Base-by-base conservation (phyloP, 148 eudicot species). In the Suaeda aralocaspica region DNA sequence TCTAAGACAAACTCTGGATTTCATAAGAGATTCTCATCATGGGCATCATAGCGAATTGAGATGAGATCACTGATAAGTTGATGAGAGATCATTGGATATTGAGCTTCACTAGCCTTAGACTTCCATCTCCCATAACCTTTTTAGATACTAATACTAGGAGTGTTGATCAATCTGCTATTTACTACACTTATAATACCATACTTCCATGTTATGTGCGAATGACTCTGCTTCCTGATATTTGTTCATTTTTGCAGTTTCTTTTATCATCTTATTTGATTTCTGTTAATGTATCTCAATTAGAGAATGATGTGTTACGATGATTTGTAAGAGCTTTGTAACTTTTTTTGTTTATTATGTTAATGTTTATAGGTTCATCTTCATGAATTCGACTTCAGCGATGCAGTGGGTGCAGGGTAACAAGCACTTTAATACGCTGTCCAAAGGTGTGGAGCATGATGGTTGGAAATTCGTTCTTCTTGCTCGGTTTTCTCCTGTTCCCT, bases 381-480 rank as follows among this genome's bases (percentile, higher is more conserved):
- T 77, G 72, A 80, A 77, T 69, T 89, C 90, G 14, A 86, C 77
- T 25, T 84, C 88, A 8, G 90, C 92, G 33, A 79, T 61, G 79
- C 76, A 70, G 22, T 87, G 92, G 96, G 84, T 75, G 29, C 89
- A 84, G 16, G 72, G 59, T 10, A 92, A 89, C 70, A 85, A 81
- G 77, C 84, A 89, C 55, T 89, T 92, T 52, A 83, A 82, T 62
- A n/a, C 89, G 51, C 87, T 92, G 9, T 74, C 92, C 5, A 82
- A 69, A 73, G 97, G 97, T 21, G 96, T 92, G n/a, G 90, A 89
- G 66, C 81, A 81, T 56, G 97, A 92, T 70, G 97, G 97, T 19
- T 92, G 97, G 97, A 80, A 65, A 82, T 92, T 92, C 59, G 97
- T 92, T 41, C 89, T 92, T 58, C 92, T 92, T 71, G 96, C 97